Base-by-base conservation (phyloP, 352 stramenopile species). In the Phytophthora pistaciae region DNA sequence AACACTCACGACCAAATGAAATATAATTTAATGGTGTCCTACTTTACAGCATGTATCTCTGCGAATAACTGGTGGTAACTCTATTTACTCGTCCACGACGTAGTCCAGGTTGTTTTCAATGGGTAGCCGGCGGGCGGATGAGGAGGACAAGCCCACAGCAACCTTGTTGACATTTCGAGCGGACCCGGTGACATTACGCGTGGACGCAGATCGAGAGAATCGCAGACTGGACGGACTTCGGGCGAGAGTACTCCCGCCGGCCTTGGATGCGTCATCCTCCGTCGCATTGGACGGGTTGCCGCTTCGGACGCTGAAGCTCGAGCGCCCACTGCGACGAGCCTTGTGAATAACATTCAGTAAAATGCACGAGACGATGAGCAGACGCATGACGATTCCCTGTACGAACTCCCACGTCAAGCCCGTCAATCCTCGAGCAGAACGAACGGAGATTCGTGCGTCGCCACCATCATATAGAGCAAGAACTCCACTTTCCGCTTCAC, bases 341-440 rank as follows among this genome's bases (percentile, higher is more conserved):
- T 57, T 57, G 52, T 20, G 21, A 5, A 57, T 21, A 5, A 57
- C 52, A 11, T 57, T 57, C 16, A 36, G 38, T 1, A 66, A 3
- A 11, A 74, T 74, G 48, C 62, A 79, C 3, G 50, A 20, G 42
- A 66, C 56, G n/a, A 76, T 72, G 0, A 68, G 66, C 33, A 66
- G 18, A 2, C 72, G 61, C 9, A 63, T 49, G 20, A 49, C 65
- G 10, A 79, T 56, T 14, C 31, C 61, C 23, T 76, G 67, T 3
- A 55, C 44, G 16, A 64, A 72, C 50, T 75, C 68, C 72, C 68
- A 76, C 21, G 57, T 57, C 0, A 76, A 36, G 4, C 38, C 62
- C n/a, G 67, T 79, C 2, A 1, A 23, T 66, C 1, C 18, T 70
- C 27, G 0, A 79, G 14, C 7, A 74, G 33, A 4, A 46, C 50